Evolutionary conservation across 2,329 filamentous ascomycete genomes (phyloP).

Genomic region (Hypoxylon sp.): DNA sequence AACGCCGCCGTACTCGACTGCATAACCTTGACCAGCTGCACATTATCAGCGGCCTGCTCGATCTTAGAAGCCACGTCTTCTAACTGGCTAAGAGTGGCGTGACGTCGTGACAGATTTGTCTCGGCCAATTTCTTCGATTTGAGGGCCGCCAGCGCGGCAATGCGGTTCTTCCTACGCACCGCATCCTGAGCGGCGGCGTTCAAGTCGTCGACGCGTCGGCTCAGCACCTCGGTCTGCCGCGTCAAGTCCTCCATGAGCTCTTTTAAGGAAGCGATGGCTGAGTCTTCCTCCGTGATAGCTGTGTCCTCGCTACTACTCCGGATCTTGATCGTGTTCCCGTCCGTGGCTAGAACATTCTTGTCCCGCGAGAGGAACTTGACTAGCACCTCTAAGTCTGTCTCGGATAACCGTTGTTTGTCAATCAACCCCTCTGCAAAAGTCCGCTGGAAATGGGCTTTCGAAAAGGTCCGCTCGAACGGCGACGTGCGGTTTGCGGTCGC

Average conservation of each 20-base stretch:
- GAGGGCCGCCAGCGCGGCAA: conserved; percentile 82
- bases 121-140: conserved; percentile 88
- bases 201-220: conserved; percentile 76
- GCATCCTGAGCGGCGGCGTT: conserved; percentile 76
- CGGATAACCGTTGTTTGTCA: conserved; percentile 66
- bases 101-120: conserved; percentile 77
- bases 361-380: conserved; percentile 79
- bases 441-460: conserved; percentile 73
- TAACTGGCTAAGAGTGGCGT: conserved; percentile 82
- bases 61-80: conserved; percentile 88
- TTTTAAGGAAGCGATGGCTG: conserved; percentile 86
- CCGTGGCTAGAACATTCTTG: conserved; percentile 69
- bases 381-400: conserved; percentile 77
- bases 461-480: conserved; percentile 77
- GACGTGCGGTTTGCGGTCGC: conserved; percentile 60
- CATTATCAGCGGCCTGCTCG: conserved; percentile 86
- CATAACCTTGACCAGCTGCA: conserved; percentile 87
- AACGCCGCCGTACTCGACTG: conserved; percentile 81
- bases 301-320: conserved; percentile 64
- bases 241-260: conserved; percentile 82
- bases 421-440: conserved; percentile 69
- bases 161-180: conserved; percentile 78
- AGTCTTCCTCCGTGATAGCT: conserved; percentile 81
- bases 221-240: conserved; percentile 78
- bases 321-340: conserved; percentile 82